Base-by-base conservation (phyloP, 768 basidiomycete species). In the Lactifluus piperatus region DNA sequence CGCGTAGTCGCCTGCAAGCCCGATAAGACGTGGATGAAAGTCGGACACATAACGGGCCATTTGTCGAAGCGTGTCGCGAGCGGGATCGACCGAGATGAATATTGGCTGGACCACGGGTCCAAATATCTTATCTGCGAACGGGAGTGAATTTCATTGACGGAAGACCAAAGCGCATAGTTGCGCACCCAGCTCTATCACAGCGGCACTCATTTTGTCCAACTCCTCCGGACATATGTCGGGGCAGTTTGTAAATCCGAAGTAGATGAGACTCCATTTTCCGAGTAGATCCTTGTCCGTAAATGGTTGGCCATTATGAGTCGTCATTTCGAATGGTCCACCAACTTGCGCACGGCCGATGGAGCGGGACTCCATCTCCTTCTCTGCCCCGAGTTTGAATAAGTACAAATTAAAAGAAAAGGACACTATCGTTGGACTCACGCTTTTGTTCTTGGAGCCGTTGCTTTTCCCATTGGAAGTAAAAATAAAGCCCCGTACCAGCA, bases 211-310 rank as follows among this genome's bases (percentile, higher is more conserved):
- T 76, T 98, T 98, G 76, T 99, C 97, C 29, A 99, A 78, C 73
- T 98, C 95, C 55, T 94, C 91, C 1, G 97, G 97, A 69, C 97
- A 99, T 54, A 99, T 97, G 72, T 99, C 97, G 6, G 97, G 95
- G 72, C 97, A 99, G 72, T 99, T 95, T 30, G 95, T 94, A 76
- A 98, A 99, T n/a, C 97, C 97, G 73, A 99, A 99, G 75, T 97
- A 91, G 47, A 91, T 79, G 59, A 91, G 74, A n/a, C 79, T 88
- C 91, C 91, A 97, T 74, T 90, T 88, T 36, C 94, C 94, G 26
- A 88, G 71, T 47, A 98, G 75, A 68, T 95, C 81, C 55, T 88
- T 74, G 46, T 97, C 86, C 1, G 92, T 88, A 73, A 93, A 98
- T 0, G 81, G 71, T 55, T 69, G 70, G 56, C 83, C 84, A 9